phyloP scores from a whole-genome alignment of 148 eudicot species.

The Selenicereus undatus region DNA sequence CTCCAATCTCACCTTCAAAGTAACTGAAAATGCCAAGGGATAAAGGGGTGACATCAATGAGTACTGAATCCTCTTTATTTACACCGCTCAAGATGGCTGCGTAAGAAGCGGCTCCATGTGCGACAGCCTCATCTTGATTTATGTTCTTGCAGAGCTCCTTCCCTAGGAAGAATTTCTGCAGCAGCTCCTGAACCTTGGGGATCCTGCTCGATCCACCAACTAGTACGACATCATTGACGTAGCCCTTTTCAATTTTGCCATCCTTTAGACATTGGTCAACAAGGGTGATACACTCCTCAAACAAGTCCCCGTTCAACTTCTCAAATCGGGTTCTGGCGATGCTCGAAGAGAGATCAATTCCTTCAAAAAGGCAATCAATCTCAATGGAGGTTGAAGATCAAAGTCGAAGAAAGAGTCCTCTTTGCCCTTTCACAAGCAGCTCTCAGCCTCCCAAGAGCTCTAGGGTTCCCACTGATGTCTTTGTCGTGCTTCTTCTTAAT shows the following conservation, averaged over 20 bases:
- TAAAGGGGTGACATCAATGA: conserved; percentile 25
- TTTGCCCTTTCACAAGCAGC: conserved; percentile 24
- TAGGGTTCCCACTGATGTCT: conserved; percentile 21
- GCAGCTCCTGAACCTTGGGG: conserved; percentile 27
- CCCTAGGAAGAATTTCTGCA: conserved; percentile 20
- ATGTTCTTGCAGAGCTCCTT: conserved; percentile 23
- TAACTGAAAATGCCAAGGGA: conserved; percentile 21
- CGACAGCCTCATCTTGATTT: conserved; percentile 29
- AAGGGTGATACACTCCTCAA: conserved; percentile 16
- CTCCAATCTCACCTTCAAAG: rapidly evolving
- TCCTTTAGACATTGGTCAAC: conserved; percentile 20
- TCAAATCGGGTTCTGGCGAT: conserved; percentile 26
- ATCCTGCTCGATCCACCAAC: conserved; percentile 36
- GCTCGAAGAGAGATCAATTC: conserved; percentile 22
- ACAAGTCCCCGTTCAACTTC: conserved; percentile 19
- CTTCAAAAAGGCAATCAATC: conserved; percentile 24
- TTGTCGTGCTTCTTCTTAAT: conserved; percentile 22
- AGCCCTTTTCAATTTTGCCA: conserved; percentile 20
- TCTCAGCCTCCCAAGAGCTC: conserved; percentile 28
- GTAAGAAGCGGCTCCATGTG: conserved; percentile 30
- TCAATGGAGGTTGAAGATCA: conserved; percentile 11
- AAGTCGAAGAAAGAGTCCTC: conserved; percentile 16
- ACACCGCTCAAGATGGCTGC: conserved; percentile 26
- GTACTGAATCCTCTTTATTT: conserved; percentile 12
- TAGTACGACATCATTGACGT: conserved; percentile 26